A percentile compares a stretch with the other conserved stretches of the same genome.
phyloP scores from a whole-genome alignment of 2,329 filamentous ascomycete genomes.

The Clarireedia hainanense region DNA sequence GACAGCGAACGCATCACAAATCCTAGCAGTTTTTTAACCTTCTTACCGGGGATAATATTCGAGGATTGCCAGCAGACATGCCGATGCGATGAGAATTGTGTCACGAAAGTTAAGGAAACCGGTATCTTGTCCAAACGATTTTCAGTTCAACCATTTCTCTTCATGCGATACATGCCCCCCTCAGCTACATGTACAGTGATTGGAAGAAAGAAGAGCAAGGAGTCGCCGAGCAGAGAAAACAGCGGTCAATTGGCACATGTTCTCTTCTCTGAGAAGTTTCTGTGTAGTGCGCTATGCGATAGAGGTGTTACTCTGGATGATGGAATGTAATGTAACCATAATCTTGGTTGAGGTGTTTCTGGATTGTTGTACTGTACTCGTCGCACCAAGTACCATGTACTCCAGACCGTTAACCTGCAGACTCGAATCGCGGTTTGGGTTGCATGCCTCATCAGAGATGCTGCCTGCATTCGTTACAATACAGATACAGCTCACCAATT shows the following conservation, averaged over 20 bases:
- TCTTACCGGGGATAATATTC: too few species aligned
- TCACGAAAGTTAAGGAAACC: not conserved
- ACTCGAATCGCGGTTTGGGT: constrained; percentile 8
- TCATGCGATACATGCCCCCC: constrained; percentile 7
- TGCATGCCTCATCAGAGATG: constrained; percentile 8
- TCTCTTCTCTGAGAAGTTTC: not conserved
- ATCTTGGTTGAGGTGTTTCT: constrained; percentile 8
- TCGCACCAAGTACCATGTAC: constrained; percentile 1
- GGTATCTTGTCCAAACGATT: not conserved
- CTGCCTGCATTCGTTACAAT: not conserved
- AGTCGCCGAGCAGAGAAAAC: not conserved
- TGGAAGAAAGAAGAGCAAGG: not conserved
- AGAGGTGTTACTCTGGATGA: constrained; percentile 1
- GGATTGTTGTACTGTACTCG: constrained; percentile 8
- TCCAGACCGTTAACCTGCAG: constrained; percentile 7
- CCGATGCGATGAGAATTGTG: not conserved
- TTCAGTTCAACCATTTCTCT: constrained; percentile 3
- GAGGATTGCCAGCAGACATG: not conserved
- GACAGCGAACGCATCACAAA: too few species aligned
- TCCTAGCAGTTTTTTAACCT: too few species aligned
- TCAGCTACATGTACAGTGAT: not conserved
- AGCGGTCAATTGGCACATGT: not conserved
- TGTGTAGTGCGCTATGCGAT: constrained; percentile 1
- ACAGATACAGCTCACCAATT: not conserved
- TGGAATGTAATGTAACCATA: constrained; percentile 1